Conservation (phyloP, 371 early-diverging fungal genomes). For the Coemansia sp. region DNA sequence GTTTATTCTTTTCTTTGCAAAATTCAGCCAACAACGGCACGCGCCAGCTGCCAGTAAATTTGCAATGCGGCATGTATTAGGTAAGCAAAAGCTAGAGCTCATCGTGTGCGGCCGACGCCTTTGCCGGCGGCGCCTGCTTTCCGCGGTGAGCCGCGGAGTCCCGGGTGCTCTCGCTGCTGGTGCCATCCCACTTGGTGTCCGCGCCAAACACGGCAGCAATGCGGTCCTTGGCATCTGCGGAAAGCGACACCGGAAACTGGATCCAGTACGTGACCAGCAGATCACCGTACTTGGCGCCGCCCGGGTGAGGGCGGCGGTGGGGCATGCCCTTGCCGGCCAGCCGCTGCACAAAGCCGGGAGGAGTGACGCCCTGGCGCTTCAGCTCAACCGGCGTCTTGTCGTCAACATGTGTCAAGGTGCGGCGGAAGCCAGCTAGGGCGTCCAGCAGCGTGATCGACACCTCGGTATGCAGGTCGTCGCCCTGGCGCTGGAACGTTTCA, state of each 20-base stretch:
- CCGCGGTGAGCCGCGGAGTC: slow-evolving; percentile 8
- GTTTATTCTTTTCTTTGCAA: too few species aligned
- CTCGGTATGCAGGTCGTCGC: slow-evolving; percentile 78
- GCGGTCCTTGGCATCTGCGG: slow-evolving; percentile 4
- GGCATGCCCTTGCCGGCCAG: slow-evolving; percentile 87
- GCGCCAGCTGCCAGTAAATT: too few species aligned
- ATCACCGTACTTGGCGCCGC: slow-evolving; percentile 62
- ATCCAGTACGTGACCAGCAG: slow-evolving; percentile 87
- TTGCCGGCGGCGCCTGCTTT: slow-evolving; percentile 17
- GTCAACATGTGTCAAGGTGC: slow-evolving; percentile 81
- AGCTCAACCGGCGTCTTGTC: slow-evolving; percentile 65
- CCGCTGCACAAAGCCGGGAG: slow-evolving; percentile 66
- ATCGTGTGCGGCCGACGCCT: slow-evolving; percentile 8
- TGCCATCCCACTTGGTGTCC: slow-evolving; percentile 26
- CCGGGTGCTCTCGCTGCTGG: background rate
- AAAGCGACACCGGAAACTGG: slow-evolving; percentile 73
- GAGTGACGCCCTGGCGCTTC: slow-evolving; percentile 61
- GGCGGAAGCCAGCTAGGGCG: slow-evolving; percentile 86
- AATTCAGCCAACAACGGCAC: too few species aligned
- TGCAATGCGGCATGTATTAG: too few species aligned
- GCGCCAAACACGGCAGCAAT: slow-evolving; percentile 10
- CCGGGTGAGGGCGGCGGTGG: slow-evolving; percentile 56
- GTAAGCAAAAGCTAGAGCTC: slow-evolving; percentile 15
- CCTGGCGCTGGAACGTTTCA: slow-evolving; percentile 72
- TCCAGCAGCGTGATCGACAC: slow-evolving; percentile 77